Evolutionary conservation across 768 basidiomycete genomes (phyloP).

Genomic region (Macrolepiota dolichaula): DNA sequence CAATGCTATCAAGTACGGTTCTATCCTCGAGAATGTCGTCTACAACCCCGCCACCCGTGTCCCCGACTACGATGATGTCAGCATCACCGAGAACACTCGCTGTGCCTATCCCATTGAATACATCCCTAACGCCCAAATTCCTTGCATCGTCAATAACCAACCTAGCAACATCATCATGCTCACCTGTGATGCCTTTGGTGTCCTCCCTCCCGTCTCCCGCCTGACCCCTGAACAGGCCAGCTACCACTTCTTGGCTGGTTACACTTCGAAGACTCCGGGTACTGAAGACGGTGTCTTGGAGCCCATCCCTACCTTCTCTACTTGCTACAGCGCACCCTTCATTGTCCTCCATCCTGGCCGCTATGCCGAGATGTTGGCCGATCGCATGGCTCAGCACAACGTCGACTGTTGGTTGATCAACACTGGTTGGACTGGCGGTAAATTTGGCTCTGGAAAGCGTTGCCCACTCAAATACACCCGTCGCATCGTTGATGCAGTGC

Average conservation of each 20-base stretch:
- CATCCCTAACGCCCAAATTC: slow-evolving; percentile 94
- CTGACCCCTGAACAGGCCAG: slow-evolving; percentile 92
- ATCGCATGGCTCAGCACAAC: slow-evolving; percentile 84
- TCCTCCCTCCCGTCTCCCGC: slow-evolving; percentile 92
- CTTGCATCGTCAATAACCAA: slow-evolving; percentile 82
- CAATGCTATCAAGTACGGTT: slow-evolving; percentile 91
- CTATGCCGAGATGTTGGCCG: slow-evolving; percentile 96
- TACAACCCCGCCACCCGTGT: slow-evolving; percentile 80
- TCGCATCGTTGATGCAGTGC: slow-evolving; percentile 94
- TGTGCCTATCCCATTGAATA: slow-evolving; percentile 99
- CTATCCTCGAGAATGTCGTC: slow-evolving; percentile 98
- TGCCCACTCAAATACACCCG: slow-evolving; percentile 97
- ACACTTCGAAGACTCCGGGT: slow-evolving; percentile 98
- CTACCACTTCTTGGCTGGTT: slow-evolving; percentile 97
- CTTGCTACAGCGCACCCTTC: slow-evolving; percentile 99
- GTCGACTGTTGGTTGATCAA: slow-evolving; percentile 99
- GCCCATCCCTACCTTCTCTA: slow-evolving; percentile 98
- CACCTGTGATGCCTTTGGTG: slow-evolving; percentile 97
- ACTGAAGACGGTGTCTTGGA: slow-evolving; percentile 98
- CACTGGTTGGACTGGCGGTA: slow-evolving; percentile 96
- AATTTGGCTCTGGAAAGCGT: slow-evolving; percentile 87
- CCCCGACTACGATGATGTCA: slow-evolving; percentile 94
- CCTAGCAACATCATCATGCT: slow-evolving; percentile 96
- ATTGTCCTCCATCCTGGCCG: slow-evolving; percentile 95
- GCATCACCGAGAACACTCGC: slow-evolving; percentile 98